Conservation (phyloP, 2,329 filamentous ascomycete species). For the Ophiocordyceps camponoti-rufipedis region DNA sequence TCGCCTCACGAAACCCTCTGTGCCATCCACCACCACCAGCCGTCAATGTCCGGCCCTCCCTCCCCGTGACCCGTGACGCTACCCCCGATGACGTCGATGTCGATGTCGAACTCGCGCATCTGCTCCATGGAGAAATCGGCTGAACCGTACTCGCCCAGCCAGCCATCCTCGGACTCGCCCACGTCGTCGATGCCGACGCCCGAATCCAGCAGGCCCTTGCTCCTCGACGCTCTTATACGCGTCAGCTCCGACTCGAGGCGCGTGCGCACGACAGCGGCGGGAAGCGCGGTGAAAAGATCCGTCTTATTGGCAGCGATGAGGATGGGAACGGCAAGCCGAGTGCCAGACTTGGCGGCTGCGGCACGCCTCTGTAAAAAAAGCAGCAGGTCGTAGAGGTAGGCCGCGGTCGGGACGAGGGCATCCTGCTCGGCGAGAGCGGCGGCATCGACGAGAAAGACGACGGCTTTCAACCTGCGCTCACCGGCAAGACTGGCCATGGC, state of each 20-base stretch:
- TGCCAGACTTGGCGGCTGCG: constrained; percentile 17
- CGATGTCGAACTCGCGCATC: constrained; percentile 68
- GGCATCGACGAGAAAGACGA: constrained; percentile 84
- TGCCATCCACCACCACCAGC: constrained; percentile 86
- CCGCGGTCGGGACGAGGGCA: constrained; percentile 52
- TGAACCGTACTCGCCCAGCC: constrained; percentile 67
- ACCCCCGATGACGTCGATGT: constrained; percentile 60
- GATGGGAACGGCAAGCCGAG: constrained; percentile 39
- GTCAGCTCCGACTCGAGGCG: constrained; percentile 68
- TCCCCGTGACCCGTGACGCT: constrained; percentile 47
- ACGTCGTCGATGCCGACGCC: constrained; percentile 36
- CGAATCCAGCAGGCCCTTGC: constrained; percentile 68
- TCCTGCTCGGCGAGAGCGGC: constrained; percentile 43
- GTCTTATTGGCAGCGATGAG: constrained; percentile 88
- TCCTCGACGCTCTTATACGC: constrained; percentile 56
- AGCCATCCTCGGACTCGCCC: constrained; percentile 59
- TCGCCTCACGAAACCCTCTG: constrained; percentile 37
- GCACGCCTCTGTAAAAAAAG: constrained; percentile 61
- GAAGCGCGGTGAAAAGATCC: constrained; percentile 85
- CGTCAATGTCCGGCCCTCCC: constrained; percentile 37
- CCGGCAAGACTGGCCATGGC: constrained; percentile 34
- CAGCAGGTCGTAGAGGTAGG: constrained; percentile 81
- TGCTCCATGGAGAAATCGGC: constrained; percentile 63
- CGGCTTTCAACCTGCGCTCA: constrained; percentile 39
- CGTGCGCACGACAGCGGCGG: constrained; percentile 54